Conservation (phyloP, 2,329 filamentous ascomycete genomes). For the Aspergillus sp. region DNA sequence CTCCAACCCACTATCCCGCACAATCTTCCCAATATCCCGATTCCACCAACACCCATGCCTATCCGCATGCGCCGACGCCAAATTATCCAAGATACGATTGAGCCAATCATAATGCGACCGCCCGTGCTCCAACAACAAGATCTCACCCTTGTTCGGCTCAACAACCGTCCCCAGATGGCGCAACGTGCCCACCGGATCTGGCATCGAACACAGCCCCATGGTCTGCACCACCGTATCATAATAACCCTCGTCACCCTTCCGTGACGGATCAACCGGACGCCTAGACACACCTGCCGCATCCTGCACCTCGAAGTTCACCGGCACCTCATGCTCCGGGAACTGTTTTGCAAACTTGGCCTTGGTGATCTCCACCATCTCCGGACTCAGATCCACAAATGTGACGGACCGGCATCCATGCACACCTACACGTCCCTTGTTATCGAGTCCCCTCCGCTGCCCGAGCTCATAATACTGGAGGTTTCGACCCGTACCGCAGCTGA, state of each 20-base stretch:
- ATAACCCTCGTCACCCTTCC: constrained; percentile 16
- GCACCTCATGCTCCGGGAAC: constrained; percentile 33
- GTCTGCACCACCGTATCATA: constrained; percentile 54
- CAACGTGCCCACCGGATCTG: constrained; percentile 46
- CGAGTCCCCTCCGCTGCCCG: constrained; percentile 34
- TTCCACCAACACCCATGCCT: constrained; percentile 58
- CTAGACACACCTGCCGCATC: constrained; percentile 33
- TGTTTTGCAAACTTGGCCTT: constrained; percentile 44
- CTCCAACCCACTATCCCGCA: constrained; percentile 50
- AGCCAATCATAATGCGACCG: constrained; percentile 49
- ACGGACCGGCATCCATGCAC: constrained; percentile 43
- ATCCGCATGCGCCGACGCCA: constrained; percentile 51
- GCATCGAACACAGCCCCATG: constrained; percentile 53
- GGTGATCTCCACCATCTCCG: constrained; percentile 50
- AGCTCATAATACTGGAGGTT: constrained; percentile 51
- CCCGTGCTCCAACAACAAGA: constrained; percentile 53
- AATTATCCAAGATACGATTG: constrained; percentile 50
- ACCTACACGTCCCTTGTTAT: constrained; percentile 32
- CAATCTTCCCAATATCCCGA: constrained; percentile 51
- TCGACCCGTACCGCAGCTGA: constrained; percentile 53
- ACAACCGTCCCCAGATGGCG: constrained; percentile 43
- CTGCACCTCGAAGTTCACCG: constrained; percentile 37
- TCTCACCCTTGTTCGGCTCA: constrained; percentile 42
- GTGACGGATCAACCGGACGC: constrained; percentile 11
- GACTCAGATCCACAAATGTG: constrained; percentile 52